A percentile compares a stretch with the other conserved stretches of the same genome.
Conservation (phyloP, 2,329 filamentous ascomycete species). For the Cryphonectria japonica region DNA sequence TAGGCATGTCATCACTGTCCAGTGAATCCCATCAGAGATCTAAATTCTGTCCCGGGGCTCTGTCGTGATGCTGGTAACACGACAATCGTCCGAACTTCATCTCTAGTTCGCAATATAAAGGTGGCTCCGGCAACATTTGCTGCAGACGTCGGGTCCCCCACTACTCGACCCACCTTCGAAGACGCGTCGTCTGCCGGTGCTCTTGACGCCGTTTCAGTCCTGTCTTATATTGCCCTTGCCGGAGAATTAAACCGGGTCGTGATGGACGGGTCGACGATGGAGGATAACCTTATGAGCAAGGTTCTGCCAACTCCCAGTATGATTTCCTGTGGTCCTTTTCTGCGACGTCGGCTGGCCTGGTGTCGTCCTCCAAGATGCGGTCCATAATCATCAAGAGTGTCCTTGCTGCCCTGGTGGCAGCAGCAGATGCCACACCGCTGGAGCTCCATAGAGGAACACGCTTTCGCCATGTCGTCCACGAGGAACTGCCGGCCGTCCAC, state of each 20-base stretch:
- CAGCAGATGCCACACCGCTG: conserved; percentile 33
- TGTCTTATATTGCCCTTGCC: conserved; percentile 21
- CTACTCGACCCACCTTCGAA: not conserved
- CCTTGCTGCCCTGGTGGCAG: conserved; percentile 39
- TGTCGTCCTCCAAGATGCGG: conserved; percentile 32
- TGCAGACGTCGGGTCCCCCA: not conserved
- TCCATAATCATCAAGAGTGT: conserved; percentile 31
- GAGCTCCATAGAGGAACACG: conserved; percentile 7
- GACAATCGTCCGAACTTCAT: conserved; percentile 18
- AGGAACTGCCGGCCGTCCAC: conserved; percentile 35
- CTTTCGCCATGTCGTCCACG: conserved; percentile 38
- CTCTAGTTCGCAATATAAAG: conserved; percentile 3
- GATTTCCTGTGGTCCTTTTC: not conserved
- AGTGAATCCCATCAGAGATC: not conserved
- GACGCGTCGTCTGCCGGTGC: not conserved
- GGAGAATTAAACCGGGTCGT: conserved; percentile 1
- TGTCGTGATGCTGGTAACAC: conserved; percentile 2
- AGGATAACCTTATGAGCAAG: conserved; percentile 23
- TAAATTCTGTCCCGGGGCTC: not conserved
- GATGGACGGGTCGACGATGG: conserved; percentile 16
- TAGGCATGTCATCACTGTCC: not conserved
- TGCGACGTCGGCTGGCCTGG: conserved; percentile 20
- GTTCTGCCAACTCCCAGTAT: conserved; percentile 6
- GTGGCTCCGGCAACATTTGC: conserved; percentile 8
- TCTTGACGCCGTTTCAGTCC: conserved; percentile 22